Percentiles rank a stretch among this genome's conserved stretches.
These are phyloP conservation scores for Cymbomonas tetramitiformis DNA, from an alignment of 139 green algal species.

Conservation along the genomic window DNA sequence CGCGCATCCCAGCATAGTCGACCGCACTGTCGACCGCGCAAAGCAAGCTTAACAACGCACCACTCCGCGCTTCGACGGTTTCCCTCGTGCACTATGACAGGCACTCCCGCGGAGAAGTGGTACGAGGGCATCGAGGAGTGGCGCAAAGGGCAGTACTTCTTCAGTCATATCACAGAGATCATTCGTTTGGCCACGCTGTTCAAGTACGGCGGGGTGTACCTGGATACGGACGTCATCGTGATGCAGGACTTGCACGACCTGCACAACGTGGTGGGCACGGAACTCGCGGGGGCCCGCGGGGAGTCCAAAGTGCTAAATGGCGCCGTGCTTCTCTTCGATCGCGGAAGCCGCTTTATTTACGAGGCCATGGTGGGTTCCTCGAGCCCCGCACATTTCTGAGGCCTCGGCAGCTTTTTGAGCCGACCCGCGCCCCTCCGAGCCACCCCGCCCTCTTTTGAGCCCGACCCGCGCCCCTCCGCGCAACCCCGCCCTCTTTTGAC, in stretches of 20 bases:
- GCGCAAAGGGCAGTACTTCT: conserved; percentile 26
- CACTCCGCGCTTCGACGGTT: no score
- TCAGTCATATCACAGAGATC: conserved; percentile 32
- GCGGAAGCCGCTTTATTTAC: conserved; percentile 17
- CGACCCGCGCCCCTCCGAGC: no score
- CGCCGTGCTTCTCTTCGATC: conserved; percentile 21
- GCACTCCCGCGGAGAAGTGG: conserved; percentile 28
- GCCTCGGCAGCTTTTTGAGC: no score
- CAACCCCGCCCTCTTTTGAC: neutral
- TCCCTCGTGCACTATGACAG: no score
- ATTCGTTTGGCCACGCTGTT: conserved; percentile 26
- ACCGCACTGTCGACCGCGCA: no score
- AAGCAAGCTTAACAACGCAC: no score
- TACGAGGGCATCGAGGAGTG: conserved; percentile 26
- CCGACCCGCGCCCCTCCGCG: neutral
- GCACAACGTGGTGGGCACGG: conserved; percentile 25
- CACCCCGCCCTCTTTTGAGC: no score
- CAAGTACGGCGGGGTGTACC: conserved; percentile 30
- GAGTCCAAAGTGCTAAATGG: conserved; percentile 29
- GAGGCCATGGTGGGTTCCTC: conserved; percentile 24
- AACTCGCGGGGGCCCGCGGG: conserved; percentile 17
- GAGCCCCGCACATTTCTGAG: no score
- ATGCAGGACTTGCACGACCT: conserved; percentile 21
- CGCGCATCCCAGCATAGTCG: no score
- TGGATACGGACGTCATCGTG: conserved; percentile 34